Evolutionary conservation across 331 rosid species (phyloP).

Genomic region (Phaseolus coccineus): DNA sequence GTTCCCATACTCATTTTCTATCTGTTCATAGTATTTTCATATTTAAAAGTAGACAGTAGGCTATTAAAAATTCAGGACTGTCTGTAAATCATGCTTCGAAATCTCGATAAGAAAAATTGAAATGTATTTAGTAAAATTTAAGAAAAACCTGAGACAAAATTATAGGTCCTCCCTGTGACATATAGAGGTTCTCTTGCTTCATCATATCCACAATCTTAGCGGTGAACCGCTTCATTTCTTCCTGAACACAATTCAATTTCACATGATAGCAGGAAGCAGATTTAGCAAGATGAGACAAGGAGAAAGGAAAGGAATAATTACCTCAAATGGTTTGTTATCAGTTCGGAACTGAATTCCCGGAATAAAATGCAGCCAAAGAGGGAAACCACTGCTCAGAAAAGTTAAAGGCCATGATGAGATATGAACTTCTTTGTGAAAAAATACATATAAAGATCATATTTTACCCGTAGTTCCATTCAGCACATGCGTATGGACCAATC

Average conservation of each 20-base stretch:
- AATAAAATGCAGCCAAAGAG: slow-evolving; percentile 83
- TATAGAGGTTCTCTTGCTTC: slow-evolving; percentile 82
- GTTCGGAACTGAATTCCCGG: slow-evolving; percentile 78
- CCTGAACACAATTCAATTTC: slow-evolving; percentile 50
- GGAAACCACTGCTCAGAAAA: slow-evolving; percentile 72
- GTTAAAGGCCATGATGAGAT: slow-evolving; percentile 14
- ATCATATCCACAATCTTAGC: slow-evolving; percentile 77
- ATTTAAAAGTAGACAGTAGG: not conserved
- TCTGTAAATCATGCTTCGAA: not conserved
- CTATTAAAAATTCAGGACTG: not conserved
- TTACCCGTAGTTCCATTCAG: slow-evolving; percentile 99
- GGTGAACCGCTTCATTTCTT: slow-evolving; percentile 83
- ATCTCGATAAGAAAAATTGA: not conserved
- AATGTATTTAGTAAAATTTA: not conserved
- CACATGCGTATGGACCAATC: slow-evolving; percentile 96
- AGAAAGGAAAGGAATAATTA: slow-evolving; percentile 22
- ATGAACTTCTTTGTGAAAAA: slow-evolving; percentile 9
- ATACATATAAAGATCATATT: not conserved
- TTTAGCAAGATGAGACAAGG: not conserved
- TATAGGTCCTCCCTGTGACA: slow-evolving; percentile 88
- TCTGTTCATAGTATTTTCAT: slow-evolving; percentile 42
- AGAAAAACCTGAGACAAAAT: slow-evolving; percentile 80
- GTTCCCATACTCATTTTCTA: slow-evolving; percentile 87
- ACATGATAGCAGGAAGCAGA: not conserved
- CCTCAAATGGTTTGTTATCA: slow-evolving; percentile 85